Evolutionary conservation across 129 eudicot genomes (phyloP).

Genomic region (Flaveria sonorensis): DNA sequence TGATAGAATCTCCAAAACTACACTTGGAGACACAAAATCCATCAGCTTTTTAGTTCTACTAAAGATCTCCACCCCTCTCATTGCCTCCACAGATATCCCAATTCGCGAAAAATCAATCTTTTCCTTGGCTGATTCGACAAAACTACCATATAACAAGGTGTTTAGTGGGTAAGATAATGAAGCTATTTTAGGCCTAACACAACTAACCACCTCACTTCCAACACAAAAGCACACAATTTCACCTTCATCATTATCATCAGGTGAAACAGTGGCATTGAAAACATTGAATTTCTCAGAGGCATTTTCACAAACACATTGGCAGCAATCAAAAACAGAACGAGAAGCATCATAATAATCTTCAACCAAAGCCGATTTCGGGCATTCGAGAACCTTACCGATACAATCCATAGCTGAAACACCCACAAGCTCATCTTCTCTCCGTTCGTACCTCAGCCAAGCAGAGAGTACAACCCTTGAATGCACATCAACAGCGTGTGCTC

Average conservation of each 20-base stretch:
- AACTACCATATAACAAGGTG: constrained; percentile 58
- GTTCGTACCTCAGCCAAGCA: constrained; percentile 66
- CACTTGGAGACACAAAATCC: constrained; percentile 39
- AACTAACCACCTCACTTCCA: constrained; percentile 48
- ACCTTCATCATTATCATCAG: constrained; percentile 9
- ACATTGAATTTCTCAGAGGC: constrained; percentile 13
- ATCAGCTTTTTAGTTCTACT: constrained; percentile 46
- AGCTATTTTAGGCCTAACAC: constrained; percentile 60
- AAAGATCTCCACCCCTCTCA: constrained; percentile 57
- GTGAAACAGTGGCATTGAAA: background rate
- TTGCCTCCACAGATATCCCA: constrained; percentile 62
- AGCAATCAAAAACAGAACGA: constrained; percentile 48
- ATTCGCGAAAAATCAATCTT: constrained; percentile 53
- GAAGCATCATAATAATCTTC: constrained; percentile 38
- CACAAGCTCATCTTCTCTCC: constrained; percentile 74
- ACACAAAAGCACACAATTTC: constrained; percentile 49
- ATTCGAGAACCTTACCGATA: constrained; percentile 60
- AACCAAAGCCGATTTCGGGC: constrained; percentile 59
- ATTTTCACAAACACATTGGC: constrained; percentile 40
- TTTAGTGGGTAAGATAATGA: constrained; percentile 58
- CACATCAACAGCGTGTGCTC: constrained; percentile 55
- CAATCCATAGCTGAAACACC: constrained; percentile 58
- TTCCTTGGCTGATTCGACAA: constrained; percentile 53
- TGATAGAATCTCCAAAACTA: constrained; percentile 58
- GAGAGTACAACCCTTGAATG: constrained; percentile 60